Base-by-base conservation (phyloP, 2,329 filamentous ascomycete genomes). In the Chaetothyriales sp. region DNA sequence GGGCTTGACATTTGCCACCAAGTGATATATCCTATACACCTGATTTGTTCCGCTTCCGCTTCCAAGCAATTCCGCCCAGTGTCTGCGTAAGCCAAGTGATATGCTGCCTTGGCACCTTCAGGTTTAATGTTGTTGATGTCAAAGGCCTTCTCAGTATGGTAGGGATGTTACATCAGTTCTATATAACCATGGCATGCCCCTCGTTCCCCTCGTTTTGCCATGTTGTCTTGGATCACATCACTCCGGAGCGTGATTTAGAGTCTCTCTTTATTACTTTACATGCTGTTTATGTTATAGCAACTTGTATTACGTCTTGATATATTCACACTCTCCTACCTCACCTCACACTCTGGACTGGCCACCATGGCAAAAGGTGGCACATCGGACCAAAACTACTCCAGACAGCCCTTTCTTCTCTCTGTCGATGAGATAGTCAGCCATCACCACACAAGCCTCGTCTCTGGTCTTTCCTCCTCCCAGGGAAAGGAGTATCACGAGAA, bases 361-460 rank as follows among this genome's bases (percentile, higher is more conserved):
- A 57, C 13, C 2, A 60, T 60, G 58, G 55, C 56, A 50, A 55
- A 59, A 43, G 37, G 50, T 18, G 46, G 29, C 44, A 55, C 48
- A 18, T 54, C 48, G 33, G 57, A 60, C 20, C 63, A 64, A 49
- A 60, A 58, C 47, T 67, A 65, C 50, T 52, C 62, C 22, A 57
- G 58, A 51, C 63, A 67, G 40, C 66, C 66, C 6, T 68, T 67
- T 56, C 57, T 66, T 37, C 60, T 67, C 15, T 59, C 64, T 13
- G 44, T 59, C 60, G 62, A 69, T 46, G 59, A 69, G 19, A 67
- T 75, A 18, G 62, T 69, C 20, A 62, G 69, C 44, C 65, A 76
- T 54, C 66, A 75, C 43, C 61, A 69, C 33, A 73, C 74, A 46
- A 68, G 73, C 54, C 54, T 68, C 50, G 72, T 75, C 40, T 72